Evolutionary conservation across 352 stramenopile species (phyloP), one percentile per base, ranked within the genome.

Genomic region (Globisporangium lucens): DNA sequence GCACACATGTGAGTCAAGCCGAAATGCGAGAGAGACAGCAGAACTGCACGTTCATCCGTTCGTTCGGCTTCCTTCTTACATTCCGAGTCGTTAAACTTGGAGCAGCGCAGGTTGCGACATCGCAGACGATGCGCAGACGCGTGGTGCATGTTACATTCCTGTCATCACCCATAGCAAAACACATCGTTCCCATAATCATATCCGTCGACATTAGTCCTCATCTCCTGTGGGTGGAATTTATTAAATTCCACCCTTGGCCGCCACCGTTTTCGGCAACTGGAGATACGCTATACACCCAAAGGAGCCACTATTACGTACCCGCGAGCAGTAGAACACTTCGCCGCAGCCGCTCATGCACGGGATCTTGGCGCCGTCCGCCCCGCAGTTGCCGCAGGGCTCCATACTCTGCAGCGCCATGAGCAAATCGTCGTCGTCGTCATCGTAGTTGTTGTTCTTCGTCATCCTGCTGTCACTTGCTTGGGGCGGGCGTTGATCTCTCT

Each of bases 71-170:
- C 33, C 33, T 38, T 13, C 38, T 46, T 87, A 94, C 86, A 94
- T 59, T 94, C 86, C 60, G 85, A 92, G 78, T 95, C 87, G 69
- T 95, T 94, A 55, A 95, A 95, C 74, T 95, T 95, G 66, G 87
- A 93, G 72, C 84, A 95, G 6, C 87, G 86, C 63, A 95, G 73
- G 63, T 95, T 95, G 27, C 85, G 81, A 71, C 87, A 95, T 10
- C 84, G 85, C 29, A 95, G 75, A 61, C 87, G 87, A 87, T 95
- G 87, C n/a, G 87, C 85, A 17, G 85, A 94, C 22, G 87, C 87
- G 75, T 95, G 85, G 75, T 93, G 84, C 83, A 93, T 94, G 64
- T 90, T 92, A 73, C 87, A 95, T 80, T 95, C 87, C 87, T 90
- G 70, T 20, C 47, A 55, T 15, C 24, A 29, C 24, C 58, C 17